phyloP scores from a whole-genome alignment of 208 protist species.

The Leishmania turanica region DNA sequence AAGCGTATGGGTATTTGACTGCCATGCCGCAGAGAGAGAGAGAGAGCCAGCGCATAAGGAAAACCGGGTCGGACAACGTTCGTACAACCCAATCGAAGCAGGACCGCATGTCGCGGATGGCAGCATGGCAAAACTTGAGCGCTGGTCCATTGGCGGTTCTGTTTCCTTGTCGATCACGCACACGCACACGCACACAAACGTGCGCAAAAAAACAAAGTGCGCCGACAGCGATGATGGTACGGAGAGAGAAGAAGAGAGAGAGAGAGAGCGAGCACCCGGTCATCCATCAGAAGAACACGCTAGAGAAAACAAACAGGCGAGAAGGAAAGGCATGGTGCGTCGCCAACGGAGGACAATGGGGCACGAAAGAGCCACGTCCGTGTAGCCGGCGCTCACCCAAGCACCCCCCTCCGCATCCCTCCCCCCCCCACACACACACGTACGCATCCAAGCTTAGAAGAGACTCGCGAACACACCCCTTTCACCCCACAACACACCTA shows the following conservation, averaged over 20 bases:
- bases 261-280: neutral
- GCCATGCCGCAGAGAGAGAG: neutral
- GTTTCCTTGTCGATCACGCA: neutral
- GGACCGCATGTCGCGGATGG: neutral
- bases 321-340: neutral
- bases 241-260: neutral
- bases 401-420: neutral
- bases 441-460: neutral
- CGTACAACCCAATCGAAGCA: neutral
- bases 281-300: neutral
- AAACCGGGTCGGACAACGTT: neutral
- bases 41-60: neutral
- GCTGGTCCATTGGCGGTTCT: neutral
- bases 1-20: neutral
- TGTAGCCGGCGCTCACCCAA: neutral
- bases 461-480: no score
- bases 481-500: neutral
- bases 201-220: neutral
- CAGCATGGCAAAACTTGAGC: neutral
- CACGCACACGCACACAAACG: no score
- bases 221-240: neutral
- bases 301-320: neutral
- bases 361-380: neutral
- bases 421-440: neutral
- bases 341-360: neutral